Evolutionary conservation across 176 grass and related monocot genomes (phyloP).

Genomic region (Phoenix roebelenii): DNA sequence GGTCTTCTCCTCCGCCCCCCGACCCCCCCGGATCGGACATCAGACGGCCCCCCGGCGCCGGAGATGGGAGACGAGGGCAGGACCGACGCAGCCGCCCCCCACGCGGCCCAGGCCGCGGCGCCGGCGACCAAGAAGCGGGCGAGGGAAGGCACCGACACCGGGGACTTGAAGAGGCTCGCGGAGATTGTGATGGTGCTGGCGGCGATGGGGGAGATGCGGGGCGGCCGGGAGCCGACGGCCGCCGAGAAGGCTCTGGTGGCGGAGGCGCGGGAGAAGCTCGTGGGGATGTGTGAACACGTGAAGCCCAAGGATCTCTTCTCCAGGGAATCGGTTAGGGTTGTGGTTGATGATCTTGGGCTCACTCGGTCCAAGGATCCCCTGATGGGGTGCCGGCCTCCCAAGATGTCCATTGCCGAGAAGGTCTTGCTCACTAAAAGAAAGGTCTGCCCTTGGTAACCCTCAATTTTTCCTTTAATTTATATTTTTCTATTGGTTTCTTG

Average conservation of each 20-base stretch:
- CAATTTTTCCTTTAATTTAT: too few species aligned
- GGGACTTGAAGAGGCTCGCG: constrained; percentile 64
- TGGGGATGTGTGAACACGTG: constrained; percentile 34
- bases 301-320: constrained; percentile 92
- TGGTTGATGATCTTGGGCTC: constrained; percentile 93
- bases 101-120: background rate
- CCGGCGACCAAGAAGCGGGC: constrained; percentile 3
- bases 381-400: constrained; percentile 72
- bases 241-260: constrained; percentile 74
- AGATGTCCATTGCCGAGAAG: constrained; percentile 74
- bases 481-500: too few species aligned
- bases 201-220: constrained; percentile 58
- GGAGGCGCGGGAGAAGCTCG: constrained; percentile 66
- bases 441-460: constrained; percentile 23
- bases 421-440: constrained; percentile 85
- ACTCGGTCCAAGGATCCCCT: constrained; percentile 54
- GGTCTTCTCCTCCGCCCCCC: constrained; percentile 30
- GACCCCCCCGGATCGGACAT: constrained; percentile 31
- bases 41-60: constrained; percentile 9
- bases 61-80: constrained; percentile 21
- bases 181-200: constrained; percentile 95
- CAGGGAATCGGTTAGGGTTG: constrained; percentile 61
- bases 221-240: constrained; percentile 57
- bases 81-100: too few species aligned
- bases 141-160: constrained; percentile 15